A percentile compares a stretch with the other conserved stretches of the same genome.
Evolutionary conservation across 1,284 basidiomycete species (phyloP).

Genomic region (Rhodotorula glutinis): DNA sequence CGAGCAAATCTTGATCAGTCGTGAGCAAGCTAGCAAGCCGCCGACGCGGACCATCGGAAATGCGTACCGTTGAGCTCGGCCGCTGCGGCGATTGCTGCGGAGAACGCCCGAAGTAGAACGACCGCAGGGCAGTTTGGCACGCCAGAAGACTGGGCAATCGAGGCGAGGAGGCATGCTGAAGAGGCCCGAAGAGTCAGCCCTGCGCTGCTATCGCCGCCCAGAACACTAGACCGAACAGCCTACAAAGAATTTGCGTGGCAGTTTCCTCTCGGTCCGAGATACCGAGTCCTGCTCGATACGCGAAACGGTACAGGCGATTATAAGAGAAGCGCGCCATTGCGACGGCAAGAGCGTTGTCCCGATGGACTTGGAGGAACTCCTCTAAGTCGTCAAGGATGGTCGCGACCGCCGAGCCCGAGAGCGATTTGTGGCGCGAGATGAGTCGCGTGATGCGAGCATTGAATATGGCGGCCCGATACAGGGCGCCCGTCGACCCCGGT

Average conservation of each 20-base stretch:
- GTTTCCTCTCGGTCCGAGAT: background rate
- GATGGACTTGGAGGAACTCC: background rate
- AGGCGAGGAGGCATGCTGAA: background rate
- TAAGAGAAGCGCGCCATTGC: conserved; percentile 7
- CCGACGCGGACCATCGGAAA: background rate
- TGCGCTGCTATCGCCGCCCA: background rate
- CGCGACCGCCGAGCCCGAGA: background rate
- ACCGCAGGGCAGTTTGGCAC: background rate
- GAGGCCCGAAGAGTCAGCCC: background rate
- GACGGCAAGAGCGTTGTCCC: background rate
- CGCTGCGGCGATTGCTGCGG: background rate
- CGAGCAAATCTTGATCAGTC: too few relatives aligned
- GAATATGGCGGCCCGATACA: conserved; percentile 6
- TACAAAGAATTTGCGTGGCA: conserved; percentile 1
- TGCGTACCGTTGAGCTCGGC: conserved; percentile 5
- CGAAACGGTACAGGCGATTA: conserved; percentile 11
- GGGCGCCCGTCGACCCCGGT: background rate
- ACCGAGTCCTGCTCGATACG: background rate
- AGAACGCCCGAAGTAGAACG: conserved; percentile 6
- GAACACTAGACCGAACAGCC: background rate
- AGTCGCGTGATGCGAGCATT: conserved; percentile 7
- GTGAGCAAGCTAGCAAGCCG: background rate
- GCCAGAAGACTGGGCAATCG: background rate
- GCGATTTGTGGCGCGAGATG: background rate
- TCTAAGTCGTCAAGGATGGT: conserved; percentile 13